Evolutionary conservation across 164 flowering plant species (phyloP), one percentile per base, ranked within the genome.

Genomic region (Malania oleifera): DNA sequence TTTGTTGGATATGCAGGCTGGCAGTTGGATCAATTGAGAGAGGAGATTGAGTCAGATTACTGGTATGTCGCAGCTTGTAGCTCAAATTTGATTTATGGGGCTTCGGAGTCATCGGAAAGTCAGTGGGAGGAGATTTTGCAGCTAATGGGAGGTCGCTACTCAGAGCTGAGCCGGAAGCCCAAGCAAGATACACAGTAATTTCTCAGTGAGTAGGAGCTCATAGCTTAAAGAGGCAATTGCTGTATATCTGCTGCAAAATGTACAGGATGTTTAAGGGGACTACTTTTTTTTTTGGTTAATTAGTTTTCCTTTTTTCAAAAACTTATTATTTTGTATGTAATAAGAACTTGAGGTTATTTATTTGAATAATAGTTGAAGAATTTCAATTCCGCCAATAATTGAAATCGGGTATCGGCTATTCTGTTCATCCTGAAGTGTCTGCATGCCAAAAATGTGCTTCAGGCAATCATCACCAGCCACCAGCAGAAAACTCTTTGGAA

Each of bases 61-160:
- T 93, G 98, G 98, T 65, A 76, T 59, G 83, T 86, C 6, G 97
- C 97, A 22, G 88, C 98, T 0, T 93, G 97, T 64, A 93, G 98
- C 66, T 67, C 82, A 25, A 71, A 82, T 70, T 59, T 90, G 63
- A 71, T 93, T 10, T 66, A 29, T 53, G 85, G 80, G 25, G 68
- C 17, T 20, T 67, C 77, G 3, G 77, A 73, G 22, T 76, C 78
- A 19, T 71, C 84, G 41, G 83, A 76, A 40, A 67, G 75, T 60
- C 64, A 90, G 56, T 93, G 97, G 98, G 90, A 80, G 67, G 97
- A 90, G 65, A 78, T 86, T 70, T 73, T 93, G 84, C 95, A 86
- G 70, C 75, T 84, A 51, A 93, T 93, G 97, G 98, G 98, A 22
- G 98, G 98, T 64, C 83, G 72, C 15, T 93, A 93, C 68, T 81